Evolutionary conservation across 192 early-diverging fungal genomes (phyloP).

Genomic region (Spizellomyces punctatus): DNA sequence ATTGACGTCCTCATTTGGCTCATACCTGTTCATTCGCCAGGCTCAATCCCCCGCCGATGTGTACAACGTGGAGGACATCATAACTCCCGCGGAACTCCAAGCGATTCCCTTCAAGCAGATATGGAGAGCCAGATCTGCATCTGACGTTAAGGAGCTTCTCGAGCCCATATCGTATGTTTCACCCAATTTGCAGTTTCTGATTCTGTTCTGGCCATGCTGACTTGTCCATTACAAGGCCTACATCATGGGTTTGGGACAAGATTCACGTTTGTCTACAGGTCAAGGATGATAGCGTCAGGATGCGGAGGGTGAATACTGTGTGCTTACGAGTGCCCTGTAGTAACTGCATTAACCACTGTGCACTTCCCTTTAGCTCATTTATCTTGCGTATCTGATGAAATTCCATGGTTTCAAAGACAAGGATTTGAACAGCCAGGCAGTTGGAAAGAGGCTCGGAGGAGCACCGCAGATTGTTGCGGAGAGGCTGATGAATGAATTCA

Average conservation of each 20-base stretch:
- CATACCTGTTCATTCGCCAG: background rate
- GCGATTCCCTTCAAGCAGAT: slow-evolving; percentile 66
- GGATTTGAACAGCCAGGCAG: slow-evolving; percentile 52
- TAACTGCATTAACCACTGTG: slow-evolving; percentile 7
- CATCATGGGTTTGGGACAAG: slow-evolving; percentile 36
- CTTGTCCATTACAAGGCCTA: background rate
- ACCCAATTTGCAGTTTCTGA: background rate
- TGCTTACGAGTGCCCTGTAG: background rate
- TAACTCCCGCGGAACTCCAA: slow-evolving; percentile 63
- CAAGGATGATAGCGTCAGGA: slow-evolving; percentile 26
- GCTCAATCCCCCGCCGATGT: slow-evolving; percentile 71
- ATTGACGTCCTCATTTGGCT: background rate
- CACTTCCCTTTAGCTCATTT: slow-evolving; percentile 54
- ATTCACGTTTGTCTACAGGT: slow-evolving; percentile 27
- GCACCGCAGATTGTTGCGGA: slow-evolving; percentile 62
- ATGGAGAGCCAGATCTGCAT: slow-evolving; percentile 25
- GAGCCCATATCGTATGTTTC: slow-evolving; percentile 23
- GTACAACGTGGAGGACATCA: slow-evolving; percentile 79
- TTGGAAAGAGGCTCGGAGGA: slow-evolving; percentile 45
- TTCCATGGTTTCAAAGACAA: slow-evolving; percentile 55
- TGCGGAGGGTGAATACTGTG: slow-evolving; percentile 30
- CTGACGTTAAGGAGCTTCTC: slow-evolving; percentile 37
- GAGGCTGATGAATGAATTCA: slow-evolving; percentile 65
- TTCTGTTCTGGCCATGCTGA: slow-evolving; percentile 7
- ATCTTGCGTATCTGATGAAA: slow-evolving; percentile 77